Evolutionary conservation across 768 basidiomycete species (phyloP), one percentile per base, ranked within the genome.

Genomic region (Termitomyces sp.): DNA sequence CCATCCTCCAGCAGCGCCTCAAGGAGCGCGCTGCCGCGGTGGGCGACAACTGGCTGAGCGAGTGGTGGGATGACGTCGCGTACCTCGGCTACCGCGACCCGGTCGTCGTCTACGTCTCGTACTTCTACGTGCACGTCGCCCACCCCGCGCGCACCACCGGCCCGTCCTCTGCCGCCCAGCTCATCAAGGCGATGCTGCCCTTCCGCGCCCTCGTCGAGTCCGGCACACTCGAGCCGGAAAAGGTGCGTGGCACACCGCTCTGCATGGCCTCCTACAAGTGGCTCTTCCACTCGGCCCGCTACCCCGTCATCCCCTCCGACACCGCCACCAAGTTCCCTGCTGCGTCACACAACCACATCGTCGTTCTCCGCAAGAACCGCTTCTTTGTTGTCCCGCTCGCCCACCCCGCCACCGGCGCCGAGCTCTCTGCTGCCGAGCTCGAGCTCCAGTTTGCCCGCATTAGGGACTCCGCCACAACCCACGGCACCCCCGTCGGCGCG

Each of bases 61-160:
- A 96, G 51, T 99, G 97, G 97, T 99, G 96, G 96, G 95, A 98
- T 72, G 92, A 97, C 35, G 82, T 70, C 5, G 95, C 95, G 17
- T 91, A 90, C 68, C 86, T 92, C 88, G 87, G 76, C 6, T 91
- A 91, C 66, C 81, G 91, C 47, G 95, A 96, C 64, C 86, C 94
- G 2, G 91, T 97, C 47, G 88, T 95, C 30, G 89, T 95, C 14
- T 89, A 85, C 61, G 93, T 95, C 64, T 93, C 88, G 79, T 99
- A 99, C 76, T 98, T 89, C 75, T 99, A 91, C 69, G 81, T 94
- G 9, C 95, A 98, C 70, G 68, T 85, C 44, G 81, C 88, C 55
- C 90, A 94, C 65, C 74, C 66, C 44, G 66, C 71, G 23, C 70
- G 76, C 46, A 77, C 75, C 28, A 73, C 76, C 52, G 85, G 88